Evolutionary conservation across 495 filamentous ascomycete species (phyloP).

Genomic region (Hyphodiscus hymeniophilus): DNA sequence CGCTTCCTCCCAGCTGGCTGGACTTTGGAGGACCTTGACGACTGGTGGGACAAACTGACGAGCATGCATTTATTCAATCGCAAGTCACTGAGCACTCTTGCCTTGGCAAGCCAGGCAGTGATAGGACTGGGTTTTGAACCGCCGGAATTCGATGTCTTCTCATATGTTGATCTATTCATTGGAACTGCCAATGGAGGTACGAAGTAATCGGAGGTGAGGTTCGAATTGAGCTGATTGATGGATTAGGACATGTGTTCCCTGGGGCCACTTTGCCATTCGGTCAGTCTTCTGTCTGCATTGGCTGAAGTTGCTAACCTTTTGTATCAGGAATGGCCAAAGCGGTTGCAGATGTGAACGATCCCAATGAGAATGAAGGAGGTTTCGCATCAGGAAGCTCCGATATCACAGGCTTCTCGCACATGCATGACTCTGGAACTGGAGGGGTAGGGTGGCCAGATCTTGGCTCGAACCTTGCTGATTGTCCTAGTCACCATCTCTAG

Average conservation of each 20-base stretch:
- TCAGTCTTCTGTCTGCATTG: no score
- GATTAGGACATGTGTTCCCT: constrained; percentile 54
- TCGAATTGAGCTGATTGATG: neutral
- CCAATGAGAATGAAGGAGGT: constrained; percentile 55
- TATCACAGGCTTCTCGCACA: constrained; percentile 62
- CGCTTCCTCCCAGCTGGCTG: neutral
- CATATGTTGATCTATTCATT: constrained; percentile 48
- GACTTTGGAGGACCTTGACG: neutral
- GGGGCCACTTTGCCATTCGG: constrained; percentile 68
- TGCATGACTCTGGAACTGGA: constrained; percentile 71
- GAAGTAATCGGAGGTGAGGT: neutral
- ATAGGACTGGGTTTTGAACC: neutral
- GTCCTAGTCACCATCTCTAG: constrained; percentile 45
- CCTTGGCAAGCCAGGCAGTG: neutral
- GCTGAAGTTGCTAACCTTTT: neutral
- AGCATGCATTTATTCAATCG: neutral
- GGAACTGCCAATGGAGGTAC: constrained; percentile 51
- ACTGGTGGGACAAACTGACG: neutral
- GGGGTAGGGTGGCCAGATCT: constrained; percentile 31
- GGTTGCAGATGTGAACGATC: constrained; percentile 52
- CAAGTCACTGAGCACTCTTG: neutral
- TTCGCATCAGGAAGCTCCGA: constrained; percentile 55
- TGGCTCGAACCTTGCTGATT: neutral
- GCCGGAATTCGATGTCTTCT: constrained; percentile 14
- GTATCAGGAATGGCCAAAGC: constrained; percentile 72